These are phyloP conservation scores for Fusarium abutilonis DNA, from an alignment of 2,329 filamentous ascomycete species.

Conservation along the genomic window DNA sequence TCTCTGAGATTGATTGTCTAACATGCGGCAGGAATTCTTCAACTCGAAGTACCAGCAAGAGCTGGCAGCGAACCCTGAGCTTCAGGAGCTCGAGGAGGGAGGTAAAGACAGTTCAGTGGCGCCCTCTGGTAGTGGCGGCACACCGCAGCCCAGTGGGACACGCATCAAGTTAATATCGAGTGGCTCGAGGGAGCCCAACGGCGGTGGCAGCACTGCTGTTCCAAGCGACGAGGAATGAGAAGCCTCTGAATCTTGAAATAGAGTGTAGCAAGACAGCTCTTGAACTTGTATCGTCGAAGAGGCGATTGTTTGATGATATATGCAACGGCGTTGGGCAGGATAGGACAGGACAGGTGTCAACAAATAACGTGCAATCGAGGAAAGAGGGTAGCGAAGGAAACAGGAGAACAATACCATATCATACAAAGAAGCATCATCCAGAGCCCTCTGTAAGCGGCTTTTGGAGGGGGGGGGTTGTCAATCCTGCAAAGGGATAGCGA, in stretches of 20 bases:
- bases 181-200: constrained; percentile 52
- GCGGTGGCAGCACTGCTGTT: constrained; percentile 52
- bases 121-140: constrained; percentile 68
- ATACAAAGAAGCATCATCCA: constrained; percentile 39
- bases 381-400: constrained; percentile 38
- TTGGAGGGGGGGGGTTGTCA: constrained; percentile 30
- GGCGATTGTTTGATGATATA: constrained; percentile 47
- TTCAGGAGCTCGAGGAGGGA: constrained; percentile 64
- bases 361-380: constrained; percentile 42
- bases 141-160: constrained; percentile 70
- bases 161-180: constrained; percentile 75
- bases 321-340: constrained; percentile 47
- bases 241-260: constrained; percentile 4
- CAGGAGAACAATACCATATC: constrained; percentile 45
- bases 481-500: constrained; percentile 35
- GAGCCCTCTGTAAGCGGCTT: constrained; percentile 17
- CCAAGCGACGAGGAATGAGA: constrained; percentile 65
- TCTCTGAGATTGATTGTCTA: constrained; percentile 40
- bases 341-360: constrained; percentile 42
- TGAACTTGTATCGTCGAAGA: constrained; percentile 29
- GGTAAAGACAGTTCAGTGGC: constrained; percentile 54
- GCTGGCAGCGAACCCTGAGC: constrained; percentile 63
- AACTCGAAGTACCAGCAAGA: constrained; percentile 63
- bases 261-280: constrained; percentile 18
- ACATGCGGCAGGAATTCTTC: constrained; percentile 64